Evolutionary conservation across 495 filamentous ascomycete genomes (phyloP), one percentile per base, ranked within the genome.

Genomic region (Elasticomyces elasticus): DNA sequence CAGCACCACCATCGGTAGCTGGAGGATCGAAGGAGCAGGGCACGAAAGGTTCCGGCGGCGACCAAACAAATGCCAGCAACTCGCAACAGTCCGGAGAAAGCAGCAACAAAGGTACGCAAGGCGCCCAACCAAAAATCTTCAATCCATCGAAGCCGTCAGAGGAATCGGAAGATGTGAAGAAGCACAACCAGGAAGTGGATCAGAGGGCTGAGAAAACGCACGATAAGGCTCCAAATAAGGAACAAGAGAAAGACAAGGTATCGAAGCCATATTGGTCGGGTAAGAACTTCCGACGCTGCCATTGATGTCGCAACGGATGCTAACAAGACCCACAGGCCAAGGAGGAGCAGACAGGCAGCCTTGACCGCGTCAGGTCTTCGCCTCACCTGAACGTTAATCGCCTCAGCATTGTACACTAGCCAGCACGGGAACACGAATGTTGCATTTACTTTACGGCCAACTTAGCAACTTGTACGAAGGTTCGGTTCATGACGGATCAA

Each of bases 131-230:
- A 40, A 72, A 70, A 65, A 73, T 65, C 47, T 60, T 51, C 19
- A 72, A 76, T 37, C 72, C 79, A 49, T 76, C 76, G 60, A 76
- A 43, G 58, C 75, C 33, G 60, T 48, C 19, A 4, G 54, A 61
- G 12, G 56, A 51, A 0, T 26, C 49, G 13, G 57, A 69, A 43
- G 54, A 62, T 2, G 67, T 81, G 43, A 74, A 75, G 67, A 68
- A 81, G 56, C 72, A 86, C 23, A 77, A 81, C 60, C 59, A 74
- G 30, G 83, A 85, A 66, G 80, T 86, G 54, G 78, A 83, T 51
- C 64, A 55, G 23, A 55, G 66, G 71, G 45, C 66, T 82, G 60
- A 71, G 74, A 49, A 66, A 74, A 23, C 67, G 52, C 22, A 62
- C 42, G 60, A 62, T 42, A 59, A 62, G 62, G 53, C 52, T 23